A percentile compares a stretch with the other conserved stretches of the same genome.
Conservation (phyloP, 352 stramenopile species). For the Phytophthora podocarpi region DNA sequence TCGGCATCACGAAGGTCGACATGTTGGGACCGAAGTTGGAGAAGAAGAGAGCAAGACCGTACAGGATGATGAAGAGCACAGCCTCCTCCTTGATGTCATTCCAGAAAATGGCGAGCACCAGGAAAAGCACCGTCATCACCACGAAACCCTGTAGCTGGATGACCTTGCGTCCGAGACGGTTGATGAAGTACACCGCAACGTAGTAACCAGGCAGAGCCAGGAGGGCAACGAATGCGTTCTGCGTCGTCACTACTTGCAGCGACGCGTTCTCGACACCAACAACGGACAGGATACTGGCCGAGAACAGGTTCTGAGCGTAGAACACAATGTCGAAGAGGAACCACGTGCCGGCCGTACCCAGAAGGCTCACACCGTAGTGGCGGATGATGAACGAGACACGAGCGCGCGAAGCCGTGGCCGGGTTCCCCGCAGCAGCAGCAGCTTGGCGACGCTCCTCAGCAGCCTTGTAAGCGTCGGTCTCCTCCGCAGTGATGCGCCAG, state of each 20-base stretch:
- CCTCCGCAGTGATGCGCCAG: conserved; percentile 63
- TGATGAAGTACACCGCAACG: conserved; percentile 75
- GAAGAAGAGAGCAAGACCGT: conserved; percentile 79
- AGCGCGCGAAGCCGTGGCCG: neutral
- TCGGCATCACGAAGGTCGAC: conserved; percentile 90
- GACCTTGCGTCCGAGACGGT: conserved; percentile 62
- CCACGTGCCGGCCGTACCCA: conserved; percentile 80
- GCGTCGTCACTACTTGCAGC: conserved; percentile 55
- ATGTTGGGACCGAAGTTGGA: conserved; percentile 89
- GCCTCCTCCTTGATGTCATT: conserved; percentile 50
- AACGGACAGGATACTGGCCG: conserved; percentile 65
- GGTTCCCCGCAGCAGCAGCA: conserved; percentile 5
- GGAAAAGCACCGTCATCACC: conserved; percentile 68
- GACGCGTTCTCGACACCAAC: conserved; percentile 58
- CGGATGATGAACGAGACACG: conserved; percentile 49
- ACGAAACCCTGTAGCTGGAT: conserved; percentile 83
- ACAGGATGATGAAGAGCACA: conserved; percentile 76
- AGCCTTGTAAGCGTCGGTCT: conserved; percentile 51
- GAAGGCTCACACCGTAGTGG: conserved; percentile 53
- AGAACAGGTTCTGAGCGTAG: conserved; percentile 83
- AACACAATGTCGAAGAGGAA: conserved; percentile 90
- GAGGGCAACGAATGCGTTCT: conserved; percentile 69
- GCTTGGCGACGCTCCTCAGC: conserved; percentile 33
- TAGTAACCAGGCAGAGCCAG: conserved; percentile 85
- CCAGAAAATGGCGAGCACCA: conserved; percentile 71